Conservation (phyloP, 306 rosid genomes). For the Herpetospermum pedunculosum region DNA sequence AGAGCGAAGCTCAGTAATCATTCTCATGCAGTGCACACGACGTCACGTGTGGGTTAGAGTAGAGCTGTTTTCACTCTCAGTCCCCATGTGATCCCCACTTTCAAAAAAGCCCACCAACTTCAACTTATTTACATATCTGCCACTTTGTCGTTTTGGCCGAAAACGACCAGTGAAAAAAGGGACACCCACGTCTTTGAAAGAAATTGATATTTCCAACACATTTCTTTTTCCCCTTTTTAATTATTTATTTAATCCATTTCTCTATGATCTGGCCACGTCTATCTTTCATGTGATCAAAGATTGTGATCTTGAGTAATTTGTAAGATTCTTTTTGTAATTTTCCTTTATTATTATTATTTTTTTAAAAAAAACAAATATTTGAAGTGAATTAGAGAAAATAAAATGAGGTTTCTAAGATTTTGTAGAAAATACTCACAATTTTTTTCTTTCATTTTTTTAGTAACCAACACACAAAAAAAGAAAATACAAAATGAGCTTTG, state of each 20-base stretch:
- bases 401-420: background rate
- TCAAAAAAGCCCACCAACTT: background rate
- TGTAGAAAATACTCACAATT: background rate
- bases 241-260: background rate
- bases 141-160: background rate
- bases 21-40: constrained; percentile 1
- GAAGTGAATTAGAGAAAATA: background rate
- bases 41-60: constrained; percentile 1
- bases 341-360: background rate
- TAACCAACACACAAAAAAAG: background rate
- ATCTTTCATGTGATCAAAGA: background rate
- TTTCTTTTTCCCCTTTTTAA: background rate
- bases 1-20: background rate
- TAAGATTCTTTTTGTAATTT: background rate
- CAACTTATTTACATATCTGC: background rate
- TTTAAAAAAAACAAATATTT: background rate
- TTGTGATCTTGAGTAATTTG: background rate
- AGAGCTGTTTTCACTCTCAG: background rate
- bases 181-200: background rate
- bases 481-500: background rate
- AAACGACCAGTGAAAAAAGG: constrained; percentile 2
- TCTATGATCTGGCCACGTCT: constrained; percentile 10
- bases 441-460: background rate
- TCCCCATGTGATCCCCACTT: background rate
- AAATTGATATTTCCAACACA: background rate